phyloP scores from a whole-genome alignment of 2,329 filamentous ascomycete species.

The Aspergillus sp. region DNA sequence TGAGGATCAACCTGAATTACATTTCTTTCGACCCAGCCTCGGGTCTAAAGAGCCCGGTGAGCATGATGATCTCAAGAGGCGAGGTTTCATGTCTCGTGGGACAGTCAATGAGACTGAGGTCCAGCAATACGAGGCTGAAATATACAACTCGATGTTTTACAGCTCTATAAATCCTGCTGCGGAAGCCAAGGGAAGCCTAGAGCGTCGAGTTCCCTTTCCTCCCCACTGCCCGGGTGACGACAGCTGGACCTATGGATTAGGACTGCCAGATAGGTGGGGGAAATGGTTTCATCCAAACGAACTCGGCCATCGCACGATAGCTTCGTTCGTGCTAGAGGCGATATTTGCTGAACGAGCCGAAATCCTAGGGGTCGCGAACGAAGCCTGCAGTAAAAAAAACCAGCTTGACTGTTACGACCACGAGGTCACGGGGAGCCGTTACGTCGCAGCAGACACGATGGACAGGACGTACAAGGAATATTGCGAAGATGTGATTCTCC shows the following conservation, averaged over 20 bases:
- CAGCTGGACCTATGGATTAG: slow-evolving; percentile 4
- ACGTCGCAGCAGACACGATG: background rate
- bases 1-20: slow-evolving; percentile 28
- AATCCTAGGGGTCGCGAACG: background rate
- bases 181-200: background rate
- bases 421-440: background rate
- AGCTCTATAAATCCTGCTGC: background rate
- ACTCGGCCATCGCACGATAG: slow-evolving; percentile 17
- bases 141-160: background rate
- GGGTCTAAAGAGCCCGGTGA: background rate
- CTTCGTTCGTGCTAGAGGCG: slow-evolving; percentile 10
- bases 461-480: background rate
- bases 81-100: background rate
- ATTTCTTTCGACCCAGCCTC: slow-evolving; percentile 32
- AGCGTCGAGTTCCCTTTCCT: background rate
- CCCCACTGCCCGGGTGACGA: background rate
- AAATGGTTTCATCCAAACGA: slow-evolving; percentile 38
- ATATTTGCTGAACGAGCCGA: slow-evolving; percentile 2
- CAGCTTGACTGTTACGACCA: background rate
- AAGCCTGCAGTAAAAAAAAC: background rate
- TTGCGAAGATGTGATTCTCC: background rate
- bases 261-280: slow-evolving; percentile 30
- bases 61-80: background rate
- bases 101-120: background rate
- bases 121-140: background rate